These are phyloP conservation scores for Auxenochlorella pyrenoidosa DNA, from an alignment of 139 green algal genomes.

Conservation along the genomic window DNA sequence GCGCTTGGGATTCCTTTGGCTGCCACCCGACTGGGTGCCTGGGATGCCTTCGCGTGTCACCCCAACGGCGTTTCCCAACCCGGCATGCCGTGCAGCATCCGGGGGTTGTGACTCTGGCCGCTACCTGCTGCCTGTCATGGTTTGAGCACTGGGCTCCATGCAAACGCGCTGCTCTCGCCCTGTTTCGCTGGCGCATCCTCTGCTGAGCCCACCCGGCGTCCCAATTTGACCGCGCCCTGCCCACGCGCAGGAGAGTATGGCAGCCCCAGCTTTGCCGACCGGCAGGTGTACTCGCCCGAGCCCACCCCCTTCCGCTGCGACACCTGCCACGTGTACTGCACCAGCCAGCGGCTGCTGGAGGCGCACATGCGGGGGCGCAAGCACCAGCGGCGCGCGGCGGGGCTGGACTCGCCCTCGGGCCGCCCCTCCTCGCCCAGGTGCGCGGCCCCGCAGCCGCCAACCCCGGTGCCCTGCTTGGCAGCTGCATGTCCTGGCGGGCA, in stretches of 20 bases:
- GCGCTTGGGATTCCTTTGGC: no score
- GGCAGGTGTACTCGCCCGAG: constrained; percentile 25
- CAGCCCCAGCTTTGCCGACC: constrained; percentile 28
- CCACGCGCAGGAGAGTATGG: constrained; percentile 12
- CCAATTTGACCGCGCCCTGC: background rate
- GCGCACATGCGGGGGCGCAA: constrained; percentile 34
- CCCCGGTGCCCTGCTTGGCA: background rate
- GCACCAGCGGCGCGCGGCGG: constrained; percentile 38
- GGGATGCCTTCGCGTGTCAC: no score
- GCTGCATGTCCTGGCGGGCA: background rate
- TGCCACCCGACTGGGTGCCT: no score
- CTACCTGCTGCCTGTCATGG: no score
- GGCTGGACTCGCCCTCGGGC: background rate
- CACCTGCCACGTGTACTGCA: constrained; percentile 41
- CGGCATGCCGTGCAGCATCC: no score
- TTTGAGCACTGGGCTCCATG: no score
- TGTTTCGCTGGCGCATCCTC: background rate
- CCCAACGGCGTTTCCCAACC: no score
- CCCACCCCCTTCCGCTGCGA: constrained; percentile 35
- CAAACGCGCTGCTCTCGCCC: no score
- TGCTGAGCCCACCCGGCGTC: background rate
- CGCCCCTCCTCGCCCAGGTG: constrained; percentile 23
- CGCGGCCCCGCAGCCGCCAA: background rate
- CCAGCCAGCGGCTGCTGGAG: constrained; percentile 40
- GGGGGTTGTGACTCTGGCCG: no score